A percentile compares a stretch with the other conserved stretches of the same genome.
Evolutionary conservation across 208 protist genomes (phyloP).

Genomic region (Wallacemonas sp.): DNA sequence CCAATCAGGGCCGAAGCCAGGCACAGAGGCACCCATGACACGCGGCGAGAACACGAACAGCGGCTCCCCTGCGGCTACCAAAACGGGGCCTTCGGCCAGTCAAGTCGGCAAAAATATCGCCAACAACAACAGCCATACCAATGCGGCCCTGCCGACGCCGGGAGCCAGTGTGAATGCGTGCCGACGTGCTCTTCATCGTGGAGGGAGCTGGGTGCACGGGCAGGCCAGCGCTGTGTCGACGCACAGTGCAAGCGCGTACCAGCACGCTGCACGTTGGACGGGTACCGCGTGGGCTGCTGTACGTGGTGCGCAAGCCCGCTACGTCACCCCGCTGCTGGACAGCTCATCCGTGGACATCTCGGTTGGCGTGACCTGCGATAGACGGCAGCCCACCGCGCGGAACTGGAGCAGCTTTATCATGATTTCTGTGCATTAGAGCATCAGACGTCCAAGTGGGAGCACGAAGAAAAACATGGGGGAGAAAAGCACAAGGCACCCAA

Average conservation of each 20-base stretch:
- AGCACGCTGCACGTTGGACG: background rate
- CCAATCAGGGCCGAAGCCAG: too few species aligned
- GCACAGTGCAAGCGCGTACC: background rate
- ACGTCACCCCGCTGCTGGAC: constrained; percentile 31
- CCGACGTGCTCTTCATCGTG: background rate
- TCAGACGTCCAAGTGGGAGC: background rate
- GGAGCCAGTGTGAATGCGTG: too few species aligned
- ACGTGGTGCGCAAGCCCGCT: constrained; percentile 7
- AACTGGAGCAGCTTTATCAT: constrained; percentile 48
- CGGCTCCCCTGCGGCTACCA: too few species aligned
- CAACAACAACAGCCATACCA: background rate
- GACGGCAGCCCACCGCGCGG: constrained; percentile 5
- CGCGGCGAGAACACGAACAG: too few species aligned
- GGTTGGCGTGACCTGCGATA: constrained; percentile 34
- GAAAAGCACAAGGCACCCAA: background rate
- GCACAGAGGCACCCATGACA: too few species aligned
- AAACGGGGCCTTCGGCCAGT: too few species aligned
- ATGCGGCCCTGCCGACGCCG: background rate
- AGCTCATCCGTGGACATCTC: constrained; percentile 57
- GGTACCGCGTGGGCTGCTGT: background rate
- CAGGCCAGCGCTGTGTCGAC: background rate
- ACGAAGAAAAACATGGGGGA: background rate
- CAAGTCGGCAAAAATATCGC: background rate
- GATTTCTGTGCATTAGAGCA: constrained; percentile 34
- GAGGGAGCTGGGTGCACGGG: background rate